Conservation (phyloP, 2,329 filamentous ascomycete species). For the Apiospora koreana region DNA sequence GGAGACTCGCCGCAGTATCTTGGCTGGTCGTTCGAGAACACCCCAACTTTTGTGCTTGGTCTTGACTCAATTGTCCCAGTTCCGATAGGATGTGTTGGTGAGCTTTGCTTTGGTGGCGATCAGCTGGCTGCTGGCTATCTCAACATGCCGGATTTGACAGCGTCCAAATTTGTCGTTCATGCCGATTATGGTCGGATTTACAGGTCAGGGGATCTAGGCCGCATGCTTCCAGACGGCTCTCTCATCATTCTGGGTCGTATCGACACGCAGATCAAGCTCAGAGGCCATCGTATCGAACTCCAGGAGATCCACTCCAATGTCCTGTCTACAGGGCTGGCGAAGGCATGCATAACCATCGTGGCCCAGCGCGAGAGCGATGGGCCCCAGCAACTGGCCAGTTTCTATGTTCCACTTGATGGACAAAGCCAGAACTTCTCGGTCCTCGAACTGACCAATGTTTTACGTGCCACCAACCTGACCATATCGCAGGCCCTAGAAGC, state of each 20-base stretch:
- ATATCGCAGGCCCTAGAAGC: conserved; percentile 58
- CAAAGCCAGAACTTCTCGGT: conserved; percentile 32
- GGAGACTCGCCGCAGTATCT: conserved; percentile 71
- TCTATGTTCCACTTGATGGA: conserved; percentile 58
- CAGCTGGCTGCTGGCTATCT: conserved; percentile 76
- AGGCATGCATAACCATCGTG: conserved; percentile 67
- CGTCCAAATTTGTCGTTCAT: conserved; percentile 69
- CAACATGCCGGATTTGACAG: conserved; percentile 62
- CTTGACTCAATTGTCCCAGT: conserved; percentile 50
- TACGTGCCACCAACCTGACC: conserved; percentile 34
- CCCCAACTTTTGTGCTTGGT: conserved; percentile 67
- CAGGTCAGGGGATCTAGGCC: conserved; percentile 78
- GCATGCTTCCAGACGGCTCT: conserved; percentile 75
- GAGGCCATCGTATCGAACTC: conserved; percentile 78
- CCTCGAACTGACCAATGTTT: conserved; percentile 36
- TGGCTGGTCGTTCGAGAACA: conserved; percentile 74
- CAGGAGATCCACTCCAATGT: conserved; percentile 71
- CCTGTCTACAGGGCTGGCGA: conserved; percentile 50
- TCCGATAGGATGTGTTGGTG: conserved; percentile 73
- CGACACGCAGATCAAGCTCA: conserved; percentile 80
- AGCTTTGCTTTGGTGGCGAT: conserved; percentile 83
- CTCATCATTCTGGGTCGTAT: conserved; percentile 72
- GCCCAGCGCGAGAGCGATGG: conserved; percentile 40
- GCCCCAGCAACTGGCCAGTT: conserved; percentile 63
- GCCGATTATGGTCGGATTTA: conserved; percentile 72